These are phyloP conservation scores for Mucor piriformis DNA, from an alignment of 371 early-diverging fungal genomes.

Conservation along the genomic window DNA sequence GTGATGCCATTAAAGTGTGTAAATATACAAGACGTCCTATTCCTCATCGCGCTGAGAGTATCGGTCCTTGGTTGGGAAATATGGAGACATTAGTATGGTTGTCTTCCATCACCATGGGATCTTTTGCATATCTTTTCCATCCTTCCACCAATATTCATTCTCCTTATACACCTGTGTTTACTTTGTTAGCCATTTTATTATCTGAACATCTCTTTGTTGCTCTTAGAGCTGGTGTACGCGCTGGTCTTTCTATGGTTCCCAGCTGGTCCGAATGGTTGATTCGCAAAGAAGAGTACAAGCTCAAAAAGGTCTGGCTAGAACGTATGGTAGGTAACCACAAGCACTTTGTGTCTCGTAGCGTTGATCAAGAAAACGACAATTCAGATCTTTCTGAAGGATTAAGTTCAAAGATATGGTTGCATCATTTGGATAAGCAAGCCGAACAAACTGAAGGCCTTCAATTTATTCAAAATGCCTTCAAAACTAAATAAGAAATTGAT, in stretches of 20 bases:
- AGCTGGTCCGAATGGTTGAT: constrained; percentile 40
- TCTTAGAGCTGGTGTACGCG: constrained; percentile 31
- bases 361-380: constrained; percentile 2
- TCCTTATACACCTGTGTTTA: constrained; percentile 44
- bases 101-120: constrained; percentile 76
- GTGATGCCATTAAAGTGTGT: constrained; percentile 88
- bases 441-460: constrained; percentile 13
- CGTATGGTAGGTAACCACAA: constrained; percentile 25
- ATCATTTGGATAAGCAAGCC: constrained; percentile 17
- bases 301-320: constrained; percentile 47
- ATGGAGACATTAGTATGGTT: constrained; percentile 69
- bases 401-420: constrained; percentile 17
- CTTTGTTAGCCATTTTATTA: constrained; percentile 42
- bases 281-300: constrained; percentile 41
- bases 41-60: constrained; percentile 78
- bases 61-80: constrained; percentile 86
- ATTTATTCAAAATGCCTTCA: constrained; percentile 24
- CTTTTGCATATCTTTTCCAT: constrained; percentile 73
- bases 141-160: constrained; percentile 52
- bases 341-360: constrained; percentile 11
- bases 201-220: constrained; percentile 51
- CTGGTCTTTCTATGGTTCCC: constrained; percentile 35
- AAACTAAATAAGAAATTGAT: constrained; percentile 23
- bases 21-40: constrained; percentile 78
- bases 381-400: constrained; percentile 17